Base-by-base conservation (phyloP, 192 early-diverging fungal species). In the Linnemannia zychae region DNA sequence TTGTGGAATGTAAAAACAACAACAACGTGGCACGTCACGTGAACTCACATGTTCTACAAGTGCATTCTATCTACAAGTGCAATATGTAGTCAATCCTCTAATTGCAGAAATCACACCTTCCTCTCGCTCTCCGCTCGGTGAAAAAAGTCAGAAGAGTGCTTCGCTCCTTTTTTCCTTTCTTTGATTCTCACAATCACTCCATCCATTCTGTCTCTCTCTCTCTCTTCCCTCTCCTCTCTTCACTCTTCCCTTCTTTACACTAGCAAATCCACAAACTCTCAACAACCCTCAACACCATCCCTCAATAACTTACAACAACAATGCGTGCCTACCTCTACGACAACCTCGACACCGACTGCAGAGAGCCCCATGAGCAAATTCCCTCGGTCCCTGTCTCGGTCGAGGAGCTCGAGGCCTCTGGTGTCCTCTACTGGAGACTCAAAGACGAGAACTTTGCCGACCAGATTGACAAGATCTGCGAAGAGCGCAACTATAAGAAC, bases 401-500 rank as follows among this genome's bases (percentile, higher is more conserved):
- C 31, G 92, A 92, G 44, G 90, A 98, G 60, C 88, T 99, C 15
- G 84, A 53, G 13, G 71, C 72, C 7, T 60, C 97, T 20, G 96
- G 97, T 46, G 96, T 99, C 11, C 77, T 94, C 31, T 95, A 98
- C 84, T 93, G 90, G 90, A 82, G 48, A 37, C 89, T 97, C 33
- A 83, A 90, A 16, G 88, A 83, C 33, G 81, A 87, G 12, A 76
- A 96, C 78, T 89, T 88, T 20, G 46, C 92, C 67, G 89, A 92
- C 24, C 79, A 93, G 65, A 86, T 98, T 57, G 89, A 98, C 37
- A 75, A 78, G 3, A 90, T 99, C 40, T 93, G 93, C 81, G 63
- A 72, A 33, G 95, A 97, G 77, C 89, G 98, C 67, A 80, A 87
- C 24, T 99, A 99, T 91, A 96, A 97, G 90, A 98, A 98, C 93